These are phyloP conservation scores for Talaromyces sp. DNA, from an alignment of 2,329 filamentous ascomycete genomes.

Conservation along the genomic window DNA sequence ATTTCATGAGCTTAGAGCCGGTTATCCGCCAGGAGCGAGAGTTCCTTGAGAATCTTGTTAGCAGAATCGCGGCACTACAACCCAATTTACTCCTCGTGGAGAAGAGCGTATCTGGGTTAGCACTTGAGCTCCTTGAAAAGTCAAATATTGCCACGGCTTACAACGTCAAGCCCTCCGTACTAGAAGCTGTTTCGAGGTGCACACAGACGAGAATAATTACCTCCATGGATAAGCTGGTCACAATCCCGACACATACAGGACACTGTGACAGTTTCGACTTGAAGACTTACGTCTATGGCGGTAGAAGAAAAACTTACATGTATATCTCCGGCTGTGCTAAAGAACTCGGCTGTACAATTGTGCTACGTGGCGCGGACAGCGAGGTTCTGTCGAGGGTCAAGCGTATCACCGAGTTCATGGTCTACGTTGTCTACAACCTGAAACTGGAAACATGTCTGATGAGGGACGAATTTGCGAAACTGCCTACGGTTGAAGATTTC, in stretches of 20 bases:
- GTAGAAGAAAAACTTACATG: slow-evolving; percentile 89
- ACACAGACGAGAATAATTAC: slow-evolving; percentile 90
- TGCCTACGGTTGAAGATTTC: slow-evolving; percentile 61
- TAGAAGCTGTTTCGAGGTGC: slow-evolving; percentile 90
- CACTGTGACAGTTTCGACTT: slow-evolving; percentile 86
- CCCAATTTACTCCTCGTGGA: slow-evolving; percentile 89
- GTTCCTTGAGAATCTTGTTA: slow-evolving; percentile 86
- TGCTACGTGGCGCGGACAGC: slow-evolving; percentile 76
- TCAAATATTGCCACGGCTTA: slow-evolving; percentile 90
- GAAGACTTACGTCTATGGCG: slow-evolving; percentile 86
- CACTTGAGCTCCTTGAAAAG: slow-evolving; percentile 81
- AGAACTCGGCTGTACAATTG: slow-evolving; percentile 91
- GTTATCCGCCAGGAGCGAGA: slow-evolving; percentile 96
- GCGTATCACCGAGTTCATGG: slow-evolving; percentile 95
- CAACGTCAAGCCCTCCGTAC: slow-evolving; percentile 93
- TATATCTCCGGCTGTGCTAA: slow-evolving; percentile 88
- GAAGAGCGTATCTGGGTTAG: slow-evolving; percentile 86
- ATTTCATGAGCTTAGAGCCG: slow-evolving; percentile 97
- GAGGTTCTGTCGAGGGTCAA: slow-evolving; percentile 76
- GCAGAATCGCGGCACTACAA: slow-evolving; percentile 79
- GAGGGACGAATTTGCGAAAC: slow-evolving; percentile 85
- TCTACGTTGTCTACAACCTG: slow-evolving; percentile 96
- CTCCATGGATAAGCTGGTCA: slow-evolving; percentile 88
- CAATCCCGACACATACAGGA: slow-evolving; percentile 71
- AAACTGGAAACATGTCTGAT: slow-evolving; percentile 94